Evolutionary conservation across 1,284 basidiomycete species (phyloP).

Genomic region (Leccinum pachyderme): DNA sequence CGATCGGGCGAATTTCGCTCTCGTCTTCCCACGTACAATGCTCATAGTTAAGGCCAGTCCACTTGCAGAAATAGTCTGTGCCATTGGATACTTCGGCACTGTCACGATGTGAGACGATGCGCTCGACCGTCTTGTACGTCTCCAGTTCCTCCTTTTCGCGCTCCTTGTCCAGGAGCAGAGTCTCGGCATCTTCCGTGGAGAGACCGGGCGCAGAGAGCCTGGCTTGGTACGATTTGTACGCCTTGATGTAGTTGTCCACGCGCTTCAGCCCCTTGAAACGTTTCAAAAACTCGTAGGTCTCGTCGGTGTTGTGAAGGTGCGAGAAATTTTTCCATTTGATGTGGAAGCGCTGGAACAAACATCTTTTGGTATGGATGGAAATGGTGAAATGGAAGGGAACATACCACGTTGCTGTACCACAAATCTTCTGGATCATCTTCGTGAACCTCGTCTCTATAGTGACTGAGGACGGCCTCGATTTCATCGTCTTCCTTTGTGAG

Average conservation of each 20-base stretch:
- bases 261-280: slow-evolving; percentile 93
- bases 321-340: slow-evolving; percentile 97
- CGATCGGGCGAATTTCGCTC: slow-evolving; percentile 76
- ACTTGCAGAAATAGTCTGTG: slow-evolving; percentile 96
- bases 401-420: slow-evolving; percentile 83
- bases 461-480: slow-evolving; percentile 84
- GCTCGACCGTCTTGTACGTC: slow-evolving; percentile 89
- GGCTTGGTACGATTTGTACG: slow-evolving; percentile 72
- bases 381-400: not conserved
- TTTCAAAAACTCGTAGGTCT: slow-evolving; percentile 93
- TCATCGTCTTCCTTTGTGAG: slow-evolving; percentile 77
- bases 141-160: slow-evolving; percentile 89
- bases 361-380: slow-evolving; percentile 1
- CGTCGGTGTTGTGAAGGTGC: slow-evolving; percentile 95
- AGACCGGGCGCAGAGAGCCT: slow-evolving; percentile 68
- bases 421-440: slow-evolving; percentile 75
- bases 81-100: slow-evolving; percentile 51
- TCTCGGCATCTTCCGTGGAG: slow-evolving; percentile 87
- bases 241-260: slow-evolving; percentile 98
- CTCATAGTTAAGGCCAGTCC: slow-evolving; percentile 92
- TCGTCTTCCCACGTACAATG: slow-evolving; percentile 95
- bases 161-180: slow-evolving; percentile 86
- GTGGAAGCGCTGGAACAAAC: slow-evolving; percentile 73
- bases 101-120: slow-evolving; percentile 85
- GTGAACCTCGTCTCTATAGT: slow-evolving; percentile 78